These are phyloP conservation scores for Bryoerythrophyllum caledonicum DNA, from an alignment of 225 moss, liverwort and hornwort species.

Conservation along the genomic window DNA sequence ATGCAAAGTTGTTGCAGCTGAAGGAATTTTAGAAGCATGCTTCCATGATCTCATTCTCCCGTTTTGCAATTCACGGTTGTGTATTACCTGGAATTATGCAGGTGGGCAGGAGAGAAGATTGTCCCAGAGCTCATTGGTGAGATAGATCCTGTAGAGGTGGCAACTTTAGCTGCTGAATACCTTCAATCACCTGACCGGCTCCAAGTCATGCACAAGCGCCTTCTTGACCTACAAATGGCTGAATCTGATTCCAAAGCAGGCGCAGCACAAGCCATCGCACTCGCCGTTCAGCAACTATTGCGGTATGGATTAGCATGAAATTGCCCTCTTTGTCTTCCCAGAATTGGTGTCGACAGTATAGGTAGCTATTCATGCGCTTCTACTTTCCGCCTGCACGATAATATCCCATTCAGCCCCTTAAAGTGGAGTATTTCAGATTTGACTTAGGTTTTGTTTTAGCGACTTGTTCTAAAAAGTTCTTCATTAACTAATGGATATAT, in stretches of 20 bases:
- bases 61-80: background rate
- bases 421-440: background rate
- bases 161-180: constrained; percentile 58
- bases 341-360: constrained; percentile 11
- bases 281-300: constrained; percentile 42
- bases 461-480: no score
- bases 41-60: background rate
- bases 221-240: constrained; percentile 37
- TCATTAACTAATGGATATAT: background rate
- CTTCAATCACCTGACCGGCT: constrained; percentile 54
- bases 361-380: background rate
- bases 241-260: constrained; percentile 27
- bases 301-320: constrained; percentile 19
- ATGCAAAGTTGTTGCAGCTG: constrained; percentile 12
- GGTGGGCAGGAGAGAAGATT: constrained; percentile 76
- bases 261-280: constrained; percentile 51
- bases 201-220: constrained; percentile 54
- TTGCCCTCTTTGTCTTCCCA: constrained; percentile 15
- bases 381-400: constrained; percentile 8
- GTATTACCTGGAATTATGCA: constrained; percentile 20
- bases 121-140: constrained; percentile 77
- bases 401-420: background rate
- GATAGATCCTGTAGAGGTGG: constrained; percentile 68
- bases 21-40: background rate
- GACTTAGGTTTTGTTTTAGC: no score